phyloP scores from a whole-genome alignment of 176 grass and related monocot species.

The Aegilops bicornis region DNA sequence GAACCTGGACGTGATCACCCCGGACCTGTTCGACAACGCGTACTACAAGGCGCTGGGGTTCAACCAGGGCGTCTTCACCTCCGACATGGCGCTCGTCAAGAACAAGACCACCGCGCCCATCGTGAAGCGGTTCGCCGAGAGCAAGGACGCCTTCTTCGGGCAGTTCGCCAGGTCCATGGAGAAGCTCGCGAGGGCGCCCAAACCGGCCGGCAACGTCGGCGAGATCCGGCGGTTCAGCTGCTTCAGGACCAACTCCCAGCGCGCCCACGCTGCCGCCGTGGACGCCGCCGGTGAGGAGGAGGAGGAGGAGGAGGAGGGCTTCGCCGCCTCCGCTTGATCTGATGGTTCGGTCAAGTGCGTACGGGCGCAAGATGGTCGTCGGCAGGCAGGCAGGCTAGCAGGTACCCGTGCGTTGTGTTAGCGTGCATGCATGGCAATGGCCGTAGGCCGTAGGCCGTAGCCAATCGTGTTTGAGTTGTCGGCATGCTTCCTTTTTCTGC shows the following conservation, averaged over 20 bases:
- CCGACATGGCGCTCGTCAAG: constrained; percentile 31
- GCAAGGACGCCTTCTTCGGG: constrained; percentile 29
- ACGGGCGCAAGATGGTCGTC: too few species aligned
- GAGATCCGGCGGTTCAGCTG: constrained; percentile 32
- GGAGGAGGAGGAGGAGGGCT: background rate
- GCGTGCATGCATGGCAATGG: too few species aligned
- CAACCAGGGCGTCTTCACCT: constrained; percentile 36
- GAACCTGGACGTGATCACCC: constrained; percentile 23
- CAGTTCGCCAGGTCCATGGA: constrained; percentile 25
- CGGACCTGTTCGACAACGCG: constrained; percentile 31
- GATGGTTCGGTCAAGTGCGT: too few species aligned
- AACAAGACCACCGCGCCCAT: background rate
- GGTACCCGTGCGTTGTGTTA: too few species aligned
- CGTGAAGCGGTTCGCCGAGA: background rate
- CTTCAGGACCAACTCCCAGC: background rate
- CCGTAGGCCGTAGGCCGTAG: too few species aligned
- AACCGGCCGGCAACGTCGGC: constrained; percentile 8
- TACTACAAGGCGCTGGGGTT: constrained; percentile 22
- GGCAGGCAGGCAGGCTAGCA: too few species aligned
- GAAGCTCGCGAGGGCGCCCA: constrained; percentile 12
- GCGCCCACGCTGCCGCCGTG: background rate
- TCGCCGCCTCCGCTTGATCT: background rate
- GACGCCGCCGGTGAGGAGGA: background rate
- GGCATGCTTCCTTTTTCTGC: too few species aligned
- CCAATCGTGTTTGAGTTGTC: too few species aligned